A percentile compares a stretch with the other conserved stretches of the same genome.
Conservation (phyloP, 352 stramenopile species). For the Globisporangium spiculum region DNA sequence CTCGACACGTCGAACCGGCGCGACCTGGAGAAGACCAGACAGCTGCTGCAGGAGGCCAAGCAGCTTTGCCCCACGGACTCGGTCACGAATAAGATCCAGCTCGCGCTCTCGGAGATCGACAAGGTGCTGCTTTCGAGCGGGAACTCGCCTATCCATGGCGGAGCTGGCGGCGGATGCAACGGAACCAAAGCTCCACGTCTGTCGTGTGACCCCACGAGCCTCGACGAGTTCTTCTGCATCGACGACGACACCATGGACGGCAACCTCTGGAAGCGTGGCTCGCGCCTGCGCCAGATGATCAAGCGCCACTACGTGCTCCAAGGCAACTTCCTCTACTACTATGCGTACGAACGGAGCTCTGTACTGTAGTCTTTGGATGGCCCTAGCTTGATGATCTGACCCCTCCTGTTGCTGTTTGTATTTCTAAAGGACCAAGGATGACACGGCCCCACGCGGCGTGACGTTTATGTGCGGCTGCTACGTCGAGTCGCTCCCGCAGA, state of each 20-base stretch:
- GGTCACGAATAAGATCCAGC: constrained; percentile 45
- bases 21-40: constrained; percentile 52
- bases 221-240: constrained; percentile 26
- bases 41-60: constrained; percentile 53
- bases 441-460: constrained; percentile 67
- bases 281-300: constrained; percentile 83
- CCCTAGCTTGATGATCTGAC: background rate
- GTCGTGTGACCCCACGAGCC: constrained; percentile 16
- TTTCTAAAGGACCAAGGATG: constrained; percentile 47
- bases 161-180: background rate
- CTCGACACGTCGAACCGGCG: constrained; percentile 33
- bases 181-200: background rate
- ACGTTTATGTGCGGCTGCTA: constrained; percentile 84
- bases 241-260: constrained; percentile 44
- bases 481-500: constrained; percentile 54
- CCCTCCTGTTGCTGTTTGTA: background rate
- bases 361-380: background rate
- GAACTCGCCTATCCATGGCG: constrained; percentile 7
- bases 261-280: constrained; percentile 76
- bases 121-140: constrained; percentile 20
- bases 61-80: constrained; percentile 34
- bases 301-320: constrained; percentile 84
- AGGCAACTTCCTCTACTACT: constrained; percentile 89
- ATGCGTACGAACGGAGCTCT: constrained; percentile 36
- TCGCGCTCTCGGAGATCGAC: constrained; percentile 44